These are phyloP conservation scores for Pseudovirgaria hyperparasitica DNA, from an alignment of 2,329 filamentous ascomycete genomes.

Conservation along the genomic window DNA sequence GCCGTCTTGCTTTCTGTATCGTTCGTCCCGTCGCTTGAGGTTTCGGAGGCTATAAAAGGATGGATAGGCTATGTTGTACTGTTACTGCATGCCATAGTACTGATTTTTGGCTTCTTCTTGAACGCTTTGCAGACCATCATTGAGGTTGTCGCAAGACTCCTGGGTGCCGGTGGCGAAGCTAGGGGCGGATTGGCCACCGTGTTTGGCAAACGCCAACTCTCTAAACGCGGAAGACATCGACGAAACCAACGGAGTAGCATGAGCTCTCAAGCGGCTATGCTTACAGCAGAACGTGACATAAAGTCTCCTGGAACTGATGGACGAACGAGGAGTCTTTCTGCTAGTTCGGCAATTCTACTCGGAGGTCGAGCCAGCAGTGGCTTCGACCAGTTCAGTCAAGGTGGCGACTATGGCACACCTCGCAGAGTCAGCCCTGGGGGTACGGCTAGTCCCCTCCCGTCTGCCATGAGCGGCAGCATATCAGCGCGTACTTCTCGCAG, in stretches of 20 bases:
- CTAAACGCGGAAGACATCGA: slow-evolving; percentile 53
- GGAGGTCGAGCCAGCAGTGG: slow-evolving; percentile 36
- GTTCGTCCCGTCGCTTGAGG: slow-evolving; percentile 72
- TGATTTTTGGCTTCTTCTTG: slow-evolving; percentile 86
- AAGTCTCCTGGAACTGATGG: slow-evolving; percentile 44
- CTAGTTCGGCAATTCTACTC: slow-evolving; percentile 49
- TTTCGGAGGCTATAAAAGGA: slow-evolving; percentile 67
- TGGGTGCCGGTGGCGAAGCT: slow-evolving; percentile 66
- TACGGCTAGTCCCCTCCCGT: slow-evolving; percentile 60
- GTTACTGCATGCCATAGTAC: slow-evolving; percentile 67
- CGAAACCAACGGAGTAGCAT: slow-evolving; percentile 65
- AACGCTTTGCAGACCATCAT: slow-evolving; percentile 84
- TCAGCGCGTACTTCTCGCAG: slow-evolving; percentile 29
- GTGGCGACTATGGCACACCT: slow-evolving; percentile 36
- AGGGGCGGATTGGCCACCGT: slow-evolving; percentile 74
- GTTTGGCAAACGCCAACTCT: slow-evolving; percentile 82
- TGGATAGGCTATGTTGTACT: slow-evolving; percentile 95
- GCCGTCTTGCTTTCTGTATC: slow-evolving; percentile 43
- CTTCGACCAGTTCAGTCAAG: slow-evolving; percentile 41
- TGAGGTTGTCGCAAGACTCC: slow-evolving; percentile 71
- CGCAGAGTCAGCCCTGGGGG: slow-evolving; percentile 53
- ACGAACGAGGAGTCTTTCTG: slow-evolving; percentile 46
- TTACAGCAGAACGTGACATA: slow-evolving; percentile 53
- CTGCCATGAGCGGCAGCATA: slow-evolving; percentile 44
- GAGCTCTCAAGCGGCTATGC: slow-evolving; percentile 69